phyloP scores from a whole-genome alignment of 2,329 filamentous ascomycete species.

The Verticillium alfalfae region DNA sequence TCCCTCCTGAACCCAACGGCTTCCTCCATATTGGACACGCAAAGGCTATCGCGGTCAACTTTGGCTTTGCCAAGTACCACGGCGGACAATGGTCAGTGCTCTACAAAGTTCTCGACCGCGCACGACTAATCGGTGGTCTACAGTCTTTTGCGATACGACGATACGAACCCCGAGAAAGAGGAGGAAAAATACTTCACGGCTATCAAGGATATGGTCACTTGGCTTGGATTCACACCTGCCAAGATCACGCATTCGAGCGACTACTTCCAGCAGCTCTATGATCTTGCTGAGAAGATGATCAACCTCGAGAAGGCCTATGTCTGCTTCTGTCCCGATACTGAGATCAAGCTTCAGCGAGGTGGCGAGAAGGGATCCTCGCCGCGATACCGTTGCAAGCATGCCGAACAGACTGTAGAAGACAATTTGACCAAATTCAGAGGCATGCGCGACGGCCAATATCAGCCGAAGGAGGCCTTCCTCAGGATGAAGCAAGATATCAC shows the following conservation, averaged over 20 bases:
- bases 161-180: slow-evolving; percentile 92
- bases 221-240: slow-evolving; percentile 57
- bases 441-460: slow-evolving; percentile 90
- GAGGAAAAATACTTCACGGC: slow-evolving; percentile 83
- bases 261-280: slow-evolving; percentile 83
- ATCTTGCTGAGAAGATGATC: slow-evolving; percentile 82
- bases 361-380: slow-evolving; percentile 64
- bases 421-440: slow-evolving; percentile 79
- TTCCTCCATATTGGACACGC: slow-evolving; percentile 91
- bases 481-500: slow-evolving; percentile 90
- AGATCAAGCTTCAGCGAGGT: slow-evolving; percentile 83
- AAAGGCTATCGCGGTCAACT: slow-evolving; percentile 95
- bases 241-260: slow-evolving; percentile 84
- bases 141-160: slow-evolving; percentile 75
- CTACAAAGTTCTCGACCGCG: neutral
- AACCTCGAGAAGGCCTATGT: slow-evolving; percentile 69
- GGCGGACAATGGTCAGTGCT: slow-evolving; percentile 45
- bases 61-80: slow-evolving; percentile 84
- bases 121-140: slow-evolving; percentile 20
- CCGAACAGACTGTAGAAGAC: slow-evolving; percentile 66
- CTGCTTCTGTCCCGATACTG: slow-evolving; percentile 74
- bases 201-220: slow-evolving; percentile 83
- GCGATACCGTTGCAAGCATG: slow-evolving; percentile 76
- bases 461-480: slow-evolving; percentile 74
- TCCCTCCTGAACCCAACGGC: slow-evolving; percentile 86